A percentile compares a stretch with the other conserved stretches of the same genome.
phyloP scores from a whole-genome alignment of 1,284 basidiomycete species.

The Hypsizygus ulmarius region DNA sequence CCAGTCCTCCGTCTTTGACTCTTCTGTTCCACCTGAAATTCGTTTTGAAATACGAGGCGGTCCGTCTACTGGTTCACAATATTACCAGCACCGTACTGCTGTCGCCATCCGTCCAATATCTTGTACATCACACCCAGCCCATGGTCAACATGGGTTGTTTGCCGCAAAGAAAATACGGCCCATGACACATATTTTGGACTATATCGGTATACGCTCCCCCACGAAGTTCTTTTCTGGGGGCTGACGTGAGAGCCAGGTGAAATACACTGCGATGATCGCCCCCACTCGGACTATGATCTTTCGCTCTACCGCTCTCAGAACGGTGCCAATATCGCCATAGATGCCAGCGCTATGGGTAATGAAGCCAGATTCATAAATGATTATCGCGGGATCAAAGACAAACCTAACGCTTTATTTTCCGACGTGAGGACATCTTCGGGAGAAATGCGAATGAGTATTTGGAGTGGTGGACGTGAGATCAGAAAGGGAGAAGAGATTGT shows the following conservation, averaged over 20 bases:
- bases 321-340: slow-evolving; percentile 62
- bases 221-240: neutral
- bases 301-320: slow-evolving; percentile 63
- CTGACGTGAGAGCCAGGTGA: slow-evolving; percentile 44
- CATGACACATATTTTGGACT: slow-evolving; percentile 72
- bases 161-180: slow-evolving; percentile 67
- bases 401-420: slow-evolving; percentile 75
- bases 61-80: slow-evolving; percentile 13
- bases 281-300: slow-evolving; percentile 81
- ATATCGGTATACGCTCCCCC: slow-evolving; percentile 50
- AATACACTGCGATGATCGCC: slow-evolving; percentile 74
- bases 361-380: slow-evolving; percentile 88
- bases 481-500: slow-evolving; percentile 84
- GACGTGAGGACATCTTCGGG: slow-evolving; percentile 56
- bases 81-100: slow-evolving; percentile 20
- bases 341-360: slow-evolving; percentile 77
- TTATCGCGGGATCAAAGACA: slow-evolving; percentile 68
- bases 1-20: slow-evolving; percentile 44
- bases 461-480: slow-evolving; percentile 55
- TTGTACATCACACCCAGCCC: slow-evolving; percentile 65
- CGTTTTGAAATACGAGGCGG: slow-evolving; percentile 31
- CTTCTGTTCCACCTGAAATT: slow-evolving; percentile 43
- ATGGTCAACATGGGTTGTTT: slow-evolving; percentile 82
- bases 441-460: slow-evolving; percentile 76
- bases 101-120: slow-evolving; percentile 47